Evolutionary conservation across 139 green algal genomes (phyloP).

Genomic region (Volvox africanus): DNA sequence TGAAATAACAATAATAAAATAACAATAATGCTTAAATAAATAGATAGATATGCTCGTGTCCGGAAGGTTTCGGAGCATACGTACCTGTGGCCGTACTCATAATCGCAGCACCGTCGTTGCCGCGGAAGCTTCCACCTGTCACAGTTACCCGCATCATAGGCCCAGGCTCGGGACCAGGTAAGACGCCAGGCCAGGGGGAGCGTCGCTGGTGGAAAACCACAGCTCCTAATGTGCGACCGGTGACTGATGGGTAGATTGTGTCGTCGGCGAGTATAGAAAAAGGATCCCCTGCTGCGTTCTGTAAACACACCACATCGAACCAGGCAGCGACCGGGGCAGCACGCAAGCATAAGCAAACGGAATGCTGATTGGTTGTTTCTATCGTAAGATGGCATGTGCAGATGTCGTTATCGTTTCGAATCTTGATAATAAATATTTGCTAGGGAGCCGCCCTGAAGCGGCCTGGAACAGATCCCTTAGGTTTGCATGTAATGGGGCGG

Average conservation of each 20-base stretch:
- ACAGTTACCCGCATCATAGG: not conserved
- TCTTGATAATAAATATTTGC: too few relatives aligned
- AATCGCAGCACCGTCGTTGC: slow-evolving; percentile 16
- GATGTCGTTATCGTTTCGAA: too few relatives aligned
- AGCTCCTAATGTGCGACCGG: slow-evolving; percentile 6
- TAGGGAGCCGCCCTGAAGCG: too few relatives aligned
- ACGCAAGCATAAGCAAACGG: too few relatives aligned
- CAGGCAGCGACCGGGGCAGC: not conserved
- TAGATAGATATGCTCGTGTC: not conserved
- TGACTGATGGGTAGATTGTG: not conserved
- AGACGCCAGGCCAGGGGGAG: not conserved
- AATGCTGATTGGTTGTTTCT: too few relatives aligned
- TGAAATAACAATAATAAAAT: too few relatives aligned
- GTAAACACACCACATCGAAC: not conserved
- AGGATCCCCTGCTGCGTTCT: not conserved
- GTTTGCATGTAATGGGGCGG: too few relatives aligned
- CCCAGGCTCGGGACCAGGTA: not conserved
- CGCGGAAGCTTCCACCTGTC: not conserved
- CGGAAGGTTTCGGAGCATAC: too few relatives aligned
- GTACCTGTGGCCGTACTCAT: slow-evolving; percentile 34
- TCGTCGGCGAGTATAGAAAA: not conserved
- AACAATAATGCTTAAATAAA: not conserved
- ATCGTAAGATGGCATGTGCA: too few relatives aligned
- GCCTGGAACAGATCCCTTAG: too few relatives aligned
- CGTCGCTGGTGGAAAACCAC: slow-evolving; percentile 12